phyloP scores from a whole-genome alignment of 2,329 filamentous ascomycete species.

The Dryadomyces quercivorus region DNA sequence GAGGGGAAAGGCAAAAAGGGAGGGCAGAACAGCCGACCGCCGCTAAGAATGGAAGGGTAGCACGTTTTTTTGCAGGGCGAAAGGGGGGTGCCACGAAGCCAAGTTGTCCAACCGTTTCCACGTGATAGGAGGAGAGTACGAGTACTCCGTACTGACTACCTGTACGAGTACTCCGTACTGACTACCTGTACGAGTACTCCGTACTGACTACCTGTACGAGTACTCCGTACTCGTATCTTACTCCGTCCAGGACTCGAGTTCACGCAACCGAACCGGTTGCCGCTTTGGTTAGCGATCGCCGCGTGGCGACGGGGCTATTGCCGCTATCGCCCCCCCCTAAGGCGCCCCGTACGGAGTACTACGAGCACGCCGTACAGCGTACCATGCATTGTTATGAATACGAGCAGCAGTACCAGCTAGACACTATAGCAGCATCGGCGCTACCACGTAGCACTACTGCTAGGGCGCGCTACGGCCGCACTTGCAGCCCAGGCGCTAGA shows the following conservation, averaged over 20 bases:
- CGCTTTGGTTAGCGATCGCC: slow-evolving; percentile 1
- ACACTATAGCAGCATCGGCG: background rate
- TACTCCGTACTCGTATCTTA: background rate
- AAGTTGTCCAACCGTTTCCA: slow-evolving; percentile 1
- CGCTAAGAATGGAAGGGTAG: slow-evolving; percentile 13
- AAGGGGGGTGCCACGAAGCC: background rate
- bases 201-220: background rate
- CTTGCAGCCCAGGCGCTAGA: too few species aligned
- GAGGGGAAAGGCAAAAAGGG: background rate
- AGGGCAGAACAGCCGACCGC: slow-evolving; percentile 7
- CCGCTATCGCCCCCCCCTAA: too few species aligned
- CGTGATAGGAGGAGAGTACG: too few species aligned
- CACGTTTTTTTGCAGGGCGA: slow-evolving; percentile 11
- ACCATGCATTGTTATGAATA: background rate
- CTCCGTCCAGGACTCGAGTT: too few species aligned
- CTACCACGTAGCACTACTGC: background rate
- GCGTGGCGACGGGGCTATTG: background rate
- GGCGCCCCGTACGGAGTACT: background rate
- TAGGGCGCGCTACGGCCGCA: background rate
- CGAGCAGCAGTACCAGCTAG: background rate
- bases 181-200: too few species aligned
- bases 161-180: too few species aligned
- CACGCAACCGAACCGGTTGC: background rate
- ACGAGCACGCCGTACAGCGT: background rate
- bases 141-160: too few species aligned